Base-by-base conservation (phyloP, 2,329 filamentous ascomycete genomes). In the Botrytis elliptica region DNA sequence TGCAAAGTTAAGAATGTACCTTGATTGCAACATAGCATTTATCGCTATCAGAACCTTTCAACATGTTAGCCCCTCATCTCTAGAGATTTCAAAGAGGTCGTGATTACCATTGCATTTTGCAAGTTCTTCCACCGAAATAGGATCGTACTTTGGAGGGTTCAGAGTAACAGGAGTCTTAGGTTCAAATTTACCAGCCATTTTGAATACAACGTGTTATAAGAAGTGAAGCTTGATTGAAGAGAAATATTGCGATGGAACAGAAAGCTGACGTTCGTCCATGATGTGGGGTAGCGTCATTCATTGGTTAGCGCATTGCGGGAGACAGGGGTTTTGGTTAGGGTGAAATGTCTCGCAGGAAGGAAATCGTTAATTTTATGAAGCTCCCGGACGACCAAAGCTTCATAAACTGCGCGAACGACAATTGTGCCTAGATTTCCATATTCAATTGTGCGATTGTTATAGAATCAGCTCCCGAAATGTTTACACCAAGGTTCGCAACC, bases 111-210 rank as follows among this genome's bases (percentile, higher is more conserved):
- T 90, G 79, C 93, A 94, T 82, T 92, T 91, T 57, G 91, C 87
- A 75, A 99, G 87, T 79, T 95, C 90, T 74, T 96, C 93, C 2
- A 87, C 80, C n/a, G 91, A 90, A 79, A 99, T 98, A 55, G 89
- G 88, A 79, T 98, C 95, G 81, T 94, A 88, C 84, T 97, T 98
- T 22, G 96, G 96, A 55, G 94, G 91, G 74, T 92, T 87, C 74
- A 99, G 89, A 73, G 90, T 84, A 75, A 96, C 91, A 4, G 93
- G 88, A 42, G 85, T 85, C 83, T 96, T 97, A 62, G 94, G 93
- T 81, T 93, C 91, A 79, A 97, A 97, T 78, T 88, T 91, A 76
- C 86, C 88, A 75, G 86, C 82, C 88, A 90, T 90, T 75, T 65
- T 68, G 73, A 62, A 33, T 36, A 49, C 33, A 59, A 42, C 22